Conservation (phyloP, 164 flowering plant species). For the Chimonanthus praecox region DNA sequence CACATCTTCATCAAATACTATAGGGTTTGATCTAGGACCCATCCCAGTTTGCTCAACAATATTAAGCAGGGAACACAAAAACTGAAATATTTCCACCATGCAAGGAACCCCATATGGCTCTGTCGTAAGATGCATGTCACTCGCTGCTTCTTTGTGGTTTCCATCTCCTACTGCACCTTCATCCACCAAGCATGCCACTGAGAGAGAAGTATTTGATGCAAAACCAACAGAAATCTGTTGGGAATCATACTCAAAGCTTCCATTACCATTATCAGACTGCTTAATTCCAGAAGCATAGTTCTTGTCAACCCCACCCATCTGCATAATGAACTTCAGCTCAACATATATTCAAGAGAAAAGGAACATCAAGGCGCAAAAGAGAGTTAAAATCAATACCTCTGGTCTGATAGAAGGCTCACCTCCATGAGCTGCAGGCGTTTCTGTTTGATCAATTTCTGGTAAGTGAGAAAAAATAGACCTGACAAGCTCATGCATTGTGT, state of each 20-base stretch:
- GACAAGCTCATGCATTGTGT: conserved; percentile 46
- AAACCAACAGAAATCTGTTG: conserved; percentile 14
- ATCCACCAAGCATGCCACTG: conserved; percentile 15
- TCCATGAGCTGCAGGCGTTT: conserved; percentile 13
- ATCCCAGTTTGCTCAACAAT: conserved; percentile 26
- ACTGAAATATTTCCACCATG: conserved; percentile 40
- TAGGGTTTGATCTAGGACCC: conserved; percentile 28
- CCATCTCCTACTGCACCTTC: conserved; percentile 13
- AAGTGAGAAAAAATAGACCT: conserved; percentile 39
- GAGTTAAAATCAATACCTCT: conserved; percentile 14
- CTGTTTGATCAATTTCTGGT: conserved; percentile 17
- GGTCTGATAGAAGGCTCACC: conserved; percentile 12
- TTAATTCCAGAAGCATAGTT: conserved; percentile 15
- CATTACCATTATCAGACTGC: conserved; percentile 22
- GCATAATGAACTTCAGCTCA: conserved; percentile 9
- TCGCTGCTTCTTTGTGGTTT: conserved; percentile 13
- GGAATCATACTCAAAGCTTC: conserved; percentile 14
- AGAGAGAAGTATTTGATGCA: conserved; percentile 13
- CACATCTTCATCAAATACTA: conserved; percentile 37
- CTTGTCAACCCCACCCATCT: conserved; percentile 24
- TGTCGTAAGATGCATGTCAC: conserved; percentile 22
- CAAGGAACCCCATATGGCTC: conserved; percentile 40
- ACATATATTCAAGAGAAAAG: conserved; percentile 2
- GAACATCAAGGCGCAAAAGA: not conserved
- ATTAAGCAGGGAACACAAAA: conserved; percentile 31